Conservation (phyloP, 441 rosid genomes). For the Populus hybrid region DNA sequence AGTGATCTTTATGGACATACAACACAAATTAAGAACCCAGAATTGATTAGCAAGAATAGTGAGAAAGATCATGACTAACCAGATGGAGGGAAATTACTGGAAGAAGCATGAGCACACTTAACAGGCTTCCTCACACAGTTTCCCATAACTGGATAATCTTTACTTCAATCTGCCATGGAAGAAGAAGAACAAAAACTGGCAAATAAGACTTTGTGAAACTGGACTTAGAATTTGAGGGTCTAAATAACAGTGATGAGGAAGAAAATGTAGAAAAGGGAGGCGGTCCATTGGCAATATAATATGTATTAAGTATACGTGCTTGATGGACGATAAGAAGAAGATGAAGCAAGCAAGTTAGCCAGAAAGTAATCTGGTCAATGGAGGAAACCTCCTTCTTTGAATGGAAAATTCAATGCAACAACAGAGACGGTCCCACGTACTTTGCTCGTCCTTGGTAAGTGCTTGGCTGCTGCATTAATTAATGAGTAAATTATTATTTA, state of each 20-base stretch:
- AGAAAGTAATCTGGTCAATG: slow-evolving; percentile 13
- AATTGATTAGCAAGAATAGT: background rate
- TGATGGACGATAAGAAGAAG: background rate
- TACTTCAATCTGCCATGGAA: background rate
- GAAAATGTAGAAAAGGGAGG: background rate
- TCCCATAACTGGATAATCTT: slow-evolving; percentile 34
- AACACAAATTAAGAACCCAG: background rate
- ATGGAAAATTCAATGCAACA: background rate
- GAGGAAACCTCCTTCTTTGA: background rate
- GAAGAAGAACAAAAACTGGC: background rate
- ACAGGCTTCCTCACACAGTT: slow-evolving; percentile 46
- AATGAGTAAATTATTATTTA: too few relatives aligned
- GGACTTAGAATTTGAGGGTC: background rate
- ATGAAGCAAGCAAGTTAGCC: background rate
- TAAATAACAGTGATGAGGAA: background rate
- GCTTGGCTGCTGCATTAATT: background rate
- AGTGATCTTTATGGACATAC: background rate
- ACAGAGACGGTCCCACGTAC: background rate
- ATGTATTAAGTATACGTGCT: too few relatives aligned
- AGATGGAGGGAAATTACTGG: slow-evolving; percentile 24
- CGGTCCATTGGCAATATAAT: slow-evolving; percentile 6
- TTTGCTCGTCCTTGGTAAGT: background rate
- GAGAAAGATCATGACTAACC: slow-evolving; percentile 25
- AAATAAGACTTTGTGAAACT: background rate
- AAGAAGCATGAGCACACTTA: slow-evolving; percentile 56